phyloP scores from a whole-genome alignment of 1,139 yeast species.

The Kazachstania sp. region DNA sequence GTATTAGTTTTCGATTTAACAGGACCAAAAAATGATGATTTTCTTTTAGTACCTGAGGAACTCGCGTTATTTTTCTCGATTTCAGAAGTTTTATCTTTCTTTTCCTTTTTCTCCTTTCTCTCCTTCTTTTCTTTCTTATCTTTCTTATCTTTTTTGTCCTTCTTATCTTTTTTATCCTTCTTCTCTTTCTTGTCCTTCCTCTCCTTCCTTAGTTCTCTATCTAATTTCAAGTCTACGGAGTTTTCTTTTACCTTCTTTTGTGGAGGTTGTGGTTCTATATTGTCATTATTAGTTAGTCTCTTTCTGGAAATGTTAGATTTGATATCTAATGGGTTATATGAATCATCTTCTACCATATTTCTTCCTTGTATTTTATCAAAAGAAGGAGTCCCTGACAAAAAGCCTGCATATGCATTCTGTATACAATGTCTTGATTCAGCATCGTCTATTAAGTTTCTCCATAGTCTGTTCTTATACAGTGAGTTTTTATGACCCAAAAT shows the following conservation, averaged over 20 bases:
- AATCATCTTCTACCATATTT: constrained; percentile 14
- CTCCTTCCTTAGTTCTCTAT: neutral
- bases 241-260: neutral
- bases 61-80: neutral
- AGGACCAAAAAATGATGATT: constrained; percentile 29
- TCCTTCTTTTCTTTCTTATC: neutral
- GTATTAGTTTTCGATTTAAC: constrained; percentile 2
- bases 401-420: constrained; percentile 31
- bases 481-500: constrained; percentile 72
- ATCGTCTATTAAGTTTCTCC: constrained; percentile 59
- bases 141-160: constrained; percentile 4
- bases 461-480: constrained; percentile 52
- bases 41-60: constrained; percentile 23
- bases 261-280: neutral
- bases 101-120: constrained; percentile 3
- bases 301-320: constrained; percentile 2
- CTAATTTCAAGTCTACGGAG: neutral
- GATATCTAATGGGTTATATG: constrained; percentile 17
- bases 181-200: neutral
- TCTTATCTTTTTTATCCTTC: neutral
- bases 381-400: constrained; percentile 18
- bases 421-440: constrained; percentile 45
- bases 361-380: constrained; percentile 5
- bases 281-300: constrained; percentile 2
- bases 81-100: constrained; percentile 1